Conservation (phyloP, 2,329 filamentous ascomycete genomes). For the Fusarium aywerte region DNA sequence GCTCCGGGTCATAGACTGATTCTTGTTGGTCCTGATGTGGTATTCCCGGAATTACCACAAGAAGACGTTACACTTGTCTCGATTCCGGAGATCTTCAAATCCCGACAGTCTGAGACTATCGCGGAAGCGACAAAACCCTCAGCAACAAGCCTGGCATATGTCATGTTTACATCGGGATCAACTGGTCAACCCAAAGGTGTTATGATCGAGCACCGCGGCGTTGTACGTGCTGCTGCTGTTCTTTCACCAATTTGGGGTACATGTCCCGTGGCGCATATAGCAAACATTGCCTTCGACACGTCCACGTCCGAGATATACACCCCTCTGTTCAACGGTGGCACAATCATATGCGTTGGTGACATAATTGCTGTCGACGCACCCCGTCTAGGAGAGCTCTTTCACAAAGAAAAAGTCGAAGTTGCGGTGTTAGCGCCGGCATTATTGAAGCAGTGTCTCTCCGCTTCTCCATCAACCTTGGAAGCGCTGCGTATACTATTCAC, state of each 20-base stretch:
- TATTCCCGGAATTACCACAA: neutral
- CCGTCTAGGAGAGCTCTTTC: neutral
- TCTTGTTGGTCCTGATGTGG: neutral
- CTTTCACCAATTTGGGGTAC: neutral
- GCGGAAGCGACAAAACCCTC: neutral
- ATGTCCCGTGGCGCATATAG: neutral
- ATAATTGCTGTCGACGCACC: neutral
- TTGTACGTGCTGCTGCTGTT: neutral
- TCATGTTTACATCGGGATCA: slow-evolving; percentile 43
- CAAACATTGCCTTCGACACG: neutral
- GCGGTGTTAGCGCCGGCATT: neutral
- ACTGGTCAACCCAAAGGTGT: slow-evolving; percentile 41
- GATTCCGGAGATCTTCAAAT: neutral
- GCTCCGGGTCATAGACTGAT: neutral
- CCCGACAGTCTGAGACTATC: neutral
- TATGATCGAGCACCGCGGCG: slow-evolving; percentile 27
- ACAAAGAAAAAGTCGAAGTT: neutral
- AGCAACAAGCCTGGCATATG: slow-evolving; percentile 30
- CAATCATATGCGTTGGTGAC: neutral
- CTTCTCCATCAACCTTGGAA: neutral
- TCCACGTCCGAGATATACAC: neutral
- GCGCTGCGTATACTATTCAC: slow-evolving; percentile 5
- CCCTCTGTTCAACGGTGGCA: neutral
- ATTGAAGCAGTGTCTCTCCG: neutral
- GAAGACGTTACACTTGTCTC: neutral